A percentile compares a stretch with the other conserved stretches of the same genome.
Conservation (phyloP, 106 monocot genomes). For the Posidonia australis region DNA sequence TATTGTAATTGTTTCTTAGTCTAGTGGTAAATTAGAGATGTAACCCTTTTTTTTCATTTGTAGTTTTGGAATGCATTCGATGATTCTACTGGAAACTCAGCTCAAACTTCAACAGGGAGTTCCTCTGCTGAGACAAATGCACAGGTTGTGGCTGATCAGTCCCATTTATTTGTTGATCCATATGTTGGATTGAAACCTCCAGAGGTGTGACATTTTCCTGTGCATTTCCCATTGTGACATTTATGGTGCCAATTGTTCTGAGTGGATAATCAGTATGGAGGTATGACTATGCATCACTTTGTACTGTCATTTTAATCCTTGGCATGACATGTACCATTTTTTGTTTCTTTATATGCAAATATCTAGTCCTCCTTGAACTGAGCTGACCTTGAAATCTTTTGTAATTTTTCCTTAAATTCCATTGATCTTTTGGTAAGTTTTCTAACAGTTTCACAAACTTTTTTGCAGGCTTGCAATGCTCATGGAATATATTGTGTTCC, state of each 20-base stretch:
- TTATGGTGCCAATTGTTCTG: conserved; percentile 66
- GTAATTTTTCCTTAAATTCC: not conserved
- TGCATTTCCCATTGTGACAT: conserved; percentile 80
- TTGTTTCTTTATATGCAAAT: not conserved
- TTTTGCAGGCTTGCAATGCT: conserved; percentile 87
- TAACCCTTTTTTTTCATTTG: too few species aligned
- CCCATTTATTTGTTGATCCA: too few species aligned
- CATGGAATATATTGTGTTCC: conserved; percentile 92
- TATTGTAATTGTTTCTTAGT: too few species aligned
- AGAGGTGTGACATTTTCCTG: too few species aligned
- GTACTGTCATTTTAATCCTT: not conserved
- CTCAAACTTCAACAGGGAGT: too few species aligned
- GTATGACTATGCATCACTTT: conserved; percentile 12
- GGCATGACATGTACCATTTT: not conserved
- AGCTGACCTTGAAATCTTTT: not conserved
- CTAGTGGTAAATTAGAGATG: too few species aligned
- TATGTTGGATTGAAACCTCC: too few species aligned
- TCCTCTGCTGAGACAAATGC: too few species aligned
- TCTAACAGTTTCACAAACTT: not conserved
- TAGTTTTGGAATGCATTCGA: too few species aligned
- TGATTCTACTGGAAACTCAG: too few species aligned
- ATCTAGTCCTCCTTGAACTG: not conserved
- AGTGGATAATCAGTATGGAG: conserved; percentile 95
- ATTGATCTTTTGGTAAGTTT: not conserved
- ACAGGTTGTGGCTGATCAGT: too few species aligned